Percentiles rank a stretch among this genome's conserved stretches.
Evolutionary conservation across 2,329 filamentous ascomycete species (phyloP).

Genomic region (Colletotrichum salicis): DNA sequence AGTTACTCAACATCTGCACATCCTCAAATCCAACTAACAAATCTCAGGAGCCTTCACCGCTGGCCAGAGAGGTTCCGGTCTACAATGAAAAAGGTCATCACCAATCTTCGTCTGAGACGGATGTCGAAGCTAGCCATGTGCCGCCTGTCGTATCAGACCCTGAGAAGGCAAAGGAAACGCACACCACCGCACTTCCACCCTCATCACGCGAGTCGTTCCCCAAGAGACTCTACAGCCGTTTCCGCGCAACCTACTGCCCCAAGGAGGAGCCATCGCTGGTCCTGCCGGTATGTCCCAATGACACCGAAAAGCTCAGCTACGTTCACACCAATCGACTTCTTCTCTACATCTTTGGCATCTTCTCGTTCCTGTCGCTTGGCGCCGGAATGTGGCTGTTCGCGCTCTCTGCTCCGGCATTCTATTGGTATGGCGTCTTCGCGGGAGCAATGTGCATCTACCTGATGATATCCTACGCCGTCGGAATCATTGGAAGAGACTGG

Average conservation of each 20-base stretch:
- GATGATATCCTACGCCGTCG: conserved; percentile 52
- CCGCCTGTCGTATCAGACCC: conserved; percentile 25
- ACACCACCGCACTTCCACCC: conserved; percentile 21
- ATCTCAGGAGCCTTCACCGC: conserved; percentile 31
- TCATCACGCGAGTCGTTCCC: conserved; percentile 30
- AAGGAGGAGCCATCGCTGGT: conserved; percentile 46
- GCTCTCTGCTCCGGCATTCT: conserved; percentile 47
- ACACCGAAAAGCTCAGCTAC: conserved; percentile 52
- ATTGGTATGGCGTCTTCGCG: conserved; percentile 52
- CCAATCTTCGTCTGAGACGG: conserved; percentile 26
- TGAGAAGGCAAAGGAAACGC: conserved; percentile 32
- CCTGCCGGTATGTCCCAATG: conserved; percentile 49
- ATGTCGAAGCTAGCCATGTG: conserved; percentile 25
- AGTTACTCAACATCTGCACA: neutral
- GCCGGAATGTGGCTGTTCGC: conserved; percentile 56
- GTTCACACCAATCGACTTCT: conserved; percentile 51
- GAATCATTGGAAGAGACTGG: conserved; percentile 51
- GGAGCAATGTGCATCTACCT: conserved; percentile 52
- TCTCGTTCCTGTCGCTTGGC: conserved; percentile 52
- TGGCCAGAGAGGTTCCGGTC: conserved; percentile 28
- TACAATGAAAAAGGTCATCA: conserved; percentile 29
- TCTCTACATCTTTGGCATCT: conserved; percentile 52
- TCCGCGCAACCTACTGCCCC: conserved; percentile 47
- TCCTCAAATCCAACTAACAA: neutral
- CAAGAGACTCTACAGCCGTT: conserved; percentile 40